Base-by-base conservation (phyloP, 352 stramenopile genomes). In the Blastocystis sp. region DNA sequence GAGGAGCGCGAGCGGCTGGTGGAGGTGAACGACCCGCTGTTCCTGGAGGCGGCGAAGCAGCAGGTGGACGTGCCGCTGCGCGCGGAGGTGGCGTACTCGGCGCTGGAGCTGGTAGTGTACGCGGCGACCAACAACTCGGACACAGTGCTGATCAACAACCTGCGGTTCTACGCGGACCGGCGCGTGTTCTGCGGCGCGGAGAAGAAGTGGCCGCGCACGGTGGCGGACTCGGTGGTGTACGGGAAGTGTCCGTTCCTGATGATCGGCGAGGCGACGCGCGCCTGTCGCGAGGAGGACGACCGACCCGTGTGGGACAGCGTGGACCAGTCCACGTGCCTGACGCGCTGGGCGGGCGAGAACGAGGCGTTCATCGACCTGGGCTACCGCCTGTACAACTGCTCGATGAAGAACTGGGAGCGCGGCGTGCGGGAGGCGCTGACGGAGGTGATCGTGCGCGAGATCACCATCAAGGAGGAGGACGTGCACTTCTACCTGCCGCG, bases 401-500 rank as follows among this genome's bases (percentile, higher is more conserved):
- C 69, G 34, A 65, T 79, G 57, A 48, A 79, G 24, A 4, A 62
- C 6, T 79, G 34, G 28, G 21, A 79, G 17, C 21, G 21, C 2
- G 21, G 21, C 21, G 43, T 60, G 40, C 19, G 4, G 42, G 68
- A 57, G 42, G 68, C 24, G 19, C 43, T 77, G 17, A 38, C 28
- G n/a, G 3, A 10, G 10, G 68, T 77, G 40, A 38, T 77, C 48
- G 68, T 77, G 17, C n/a, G 68, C 24, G 68, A 77, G 28, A 77
- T 77, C 10, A 77, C 68, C 3, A 40, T 77, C 34, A 77, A 77
- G 48, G 68, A 77, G 68, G 68, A 77, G 48, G 43, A 77, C 48
- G 68, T 77, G n/a, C 48, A 59, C 4, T 60, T 77, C 68, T 77
- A 57, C 43, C 48, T 77, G 68, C 42, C 68, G 21, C n/a, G 6